phyloP scores from a whole-genome alignment of 192 early-diverging fungal species.

The Irineochytrium annulatum region DNA sequence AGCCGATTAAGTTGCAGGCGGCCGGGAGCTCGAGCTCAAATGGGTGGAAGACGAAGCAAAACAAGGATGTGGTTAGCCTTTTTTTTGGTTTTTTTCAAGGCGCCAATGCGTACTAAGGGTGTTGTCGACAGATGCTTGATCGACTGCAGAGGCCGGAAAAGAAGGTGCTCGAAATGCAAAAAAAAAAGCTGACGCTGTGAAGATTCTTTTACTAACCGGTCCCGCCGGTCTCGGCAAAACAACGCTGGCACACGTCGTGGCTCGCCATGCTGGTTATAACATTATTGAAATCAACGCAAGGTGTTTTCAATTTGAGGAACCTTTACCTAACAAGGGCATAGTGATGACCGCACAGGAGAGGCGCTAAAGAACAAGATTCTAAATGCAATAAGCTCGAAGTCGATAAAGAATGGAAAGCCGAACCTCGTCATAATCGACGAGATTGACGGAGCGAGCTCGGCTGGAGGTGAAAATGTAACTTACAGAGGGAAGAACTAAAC shows the following conservation, averaged over 20 bases:
- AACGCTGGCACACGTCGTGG: constrained; percentile 90
- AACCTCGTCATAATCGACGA: constrained; percentile 91
- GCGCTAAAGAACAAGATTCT: constrained; percentile 66
- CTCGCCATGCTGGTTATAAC: constrained; percentile 85
- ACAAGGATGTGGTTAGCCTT: background rate
- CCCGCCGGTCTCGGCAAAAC: constrained; percentile 96
- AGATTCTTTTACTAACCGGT: constrained; percentile 74
- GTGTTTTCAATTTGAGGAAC: constrained; percentile 11
- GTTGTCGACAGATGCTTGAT: constrained; percentile 35
- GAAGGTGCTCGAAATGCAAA: no score
- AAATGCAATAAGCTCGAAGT: constrained; percentile 73
- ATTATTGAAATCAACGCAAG: constrained; percentile 89
- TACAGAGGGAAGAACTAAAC: background rate
- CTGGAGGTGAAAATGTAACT: constrained; percentile 62
- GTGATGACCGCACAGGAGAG: constrained; percentile 89
- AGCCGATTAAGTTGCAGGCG: constrained; percentile 7
- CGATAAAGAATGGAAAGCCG: constrained; percentile 61
- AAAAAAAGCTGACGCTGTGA: constrained; percentile 5
- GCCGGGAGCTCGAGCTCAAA: background rate
- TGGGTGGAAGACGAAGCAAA: constrained; percentile 8
- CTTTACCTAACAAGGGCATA: constrained; percentile 21
- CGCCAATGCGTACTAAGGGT: background rate
- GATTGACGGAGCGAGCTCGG: constrained; percentile 82
- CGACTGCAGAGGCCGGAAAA: constrained; percentile 53
- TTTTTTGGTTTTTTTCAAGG: background rate